Percentiles rank a stretch among this genome's conserved stretches.
These are phyloP conservation scores for Ganoderma lingzhi DNA, from an alignment of 1,284 basidiomycete species.

Conservation along the genomic window DNA sequence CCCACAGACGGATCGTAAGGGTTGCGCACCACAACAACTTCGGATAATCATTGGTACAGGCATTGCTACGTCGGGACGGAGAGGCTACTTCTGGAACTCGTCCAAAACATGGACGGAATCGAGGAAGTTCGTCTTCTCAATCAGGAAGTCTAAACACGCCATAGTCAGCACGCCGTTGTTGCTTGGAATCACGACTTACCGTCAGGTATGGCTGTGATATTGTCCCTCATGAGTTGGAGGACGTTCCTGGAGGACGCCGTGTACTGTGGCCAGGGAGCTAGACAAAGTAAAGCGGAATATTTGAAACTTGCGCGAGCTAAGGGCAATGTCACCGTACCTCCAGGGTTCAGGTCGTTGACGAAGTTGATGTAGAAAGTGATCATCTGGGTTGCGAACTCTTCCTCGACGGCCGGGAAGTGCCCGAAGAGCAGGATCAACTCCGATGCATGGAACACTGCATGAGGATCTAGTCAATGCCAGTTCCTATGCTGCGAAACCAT, in stretches of 20 bases:
- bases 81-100: constrained; percentile 54
- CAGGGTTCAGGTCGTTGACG: constrained; percentile 59
- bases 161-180: constrained; percentile 9
- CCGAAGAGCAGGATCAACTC: constrained; percentile 60
- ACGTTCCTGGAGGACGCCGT: constrained; percentile 45
- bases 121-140: constrained; percentile 51
- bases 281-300: constrained; percentile 4
- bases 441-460: constrained; percentile 59
- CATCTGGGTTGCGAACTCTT: constrained; percentile 54
- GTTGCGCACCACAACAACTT: too few relatives aligned
- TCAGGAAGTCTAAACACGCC: constrained; percentile 47
- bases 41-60: not conserved
- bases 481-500: not conserved
- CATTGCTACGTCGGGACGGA: not conserved
- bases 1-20: too few relatives aligned
- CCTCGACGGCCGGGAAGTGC: constrained; percentile 53
- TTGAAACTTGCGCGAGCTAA: not conserved
- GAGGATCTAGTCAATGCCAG: not conserved
- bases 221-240: constrained; percentile 56
- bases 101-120: constrained; percentile 49
- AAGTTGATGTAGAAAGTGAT: constrained; percentile 64
- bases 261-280: constrained; percentile 56
- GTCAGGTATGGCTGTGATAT: constrained; percentile 58
- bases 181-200: constrained; percentile 44
- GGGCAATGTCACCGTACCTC: constrained; percentile 45